These are phyloP conservation scores for Abelmoschus esculentus DNA, from an alignment of 345 rosid species.

Conservation along the genomic window DNA sequence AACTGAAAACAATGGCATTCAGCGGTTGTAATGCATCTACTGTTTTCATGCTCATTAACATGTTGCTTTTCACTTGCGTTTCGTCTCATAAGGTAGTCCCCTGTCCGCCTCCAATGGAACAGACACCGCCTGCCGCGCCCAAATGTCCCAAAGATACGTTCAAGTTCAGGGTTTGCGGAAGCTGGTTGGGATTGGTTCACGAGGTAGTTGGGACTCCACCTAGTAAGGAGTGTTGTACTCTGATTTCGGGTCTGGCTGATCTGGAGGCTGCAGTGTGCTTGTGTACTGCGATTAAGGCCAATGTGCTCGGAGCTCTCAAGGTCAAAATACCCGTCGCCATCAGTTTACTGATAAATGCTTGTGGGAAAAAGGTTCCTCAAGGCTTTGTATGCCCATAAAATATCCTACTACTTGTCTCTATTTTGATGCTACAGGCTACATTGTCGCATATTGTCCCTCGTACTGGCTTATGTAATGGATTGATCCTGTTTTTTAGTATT, in stretches of 20 bases:
- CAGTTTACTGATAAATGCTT: constrained; percentile 40
- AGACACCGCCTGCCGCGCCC: background rate
- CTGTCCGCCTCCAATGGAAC: constrained; percentile 16
- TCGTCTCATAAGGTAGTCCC: constrained; percentile 20
- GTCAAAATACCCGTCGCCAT: constrained; percentile 39
- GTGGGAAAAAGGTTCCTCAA: constrained; percentile 41
- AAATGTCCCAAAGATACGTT: constrained; percentile 58
- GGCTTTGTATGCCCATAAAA: constrained; percentile 37
- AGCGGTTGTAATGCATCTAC: constrained; percentile 9
- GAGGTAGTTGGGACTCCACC: constrained; percentile 64
- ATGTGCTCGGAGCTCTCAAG: constrained; percentile 36
- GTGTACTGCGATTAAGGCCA: constrained; percentile 65
- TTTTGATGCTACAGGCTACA: background rate
- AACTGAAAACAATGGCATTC: constrained; percentile 13
- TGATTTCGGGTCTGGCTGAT: constrained; percentile 72
- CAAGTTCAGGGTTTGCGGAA: constrained; percentile 70
- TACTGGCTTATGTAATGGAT: too few relatives aligned
- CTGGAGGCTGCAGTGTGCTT: constrained; percentile 72
- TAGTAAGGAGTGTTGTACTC: constrained; percentile 58
- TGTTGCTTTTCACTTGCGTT: constrained; percentile 27
- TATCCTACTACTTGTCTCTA: background rate
- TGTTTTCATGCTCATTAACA: constrained; percentile 26
- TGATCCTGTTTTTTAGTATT: too few relatives aligned
- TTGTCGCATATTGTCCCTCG: background rate
- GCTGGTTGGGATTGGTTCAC: constrained; percentile 65